Evolutionary conservation across 805 yeast genomes (phyloP).

Genomic region (Ogataea trehalophila): DNA sequence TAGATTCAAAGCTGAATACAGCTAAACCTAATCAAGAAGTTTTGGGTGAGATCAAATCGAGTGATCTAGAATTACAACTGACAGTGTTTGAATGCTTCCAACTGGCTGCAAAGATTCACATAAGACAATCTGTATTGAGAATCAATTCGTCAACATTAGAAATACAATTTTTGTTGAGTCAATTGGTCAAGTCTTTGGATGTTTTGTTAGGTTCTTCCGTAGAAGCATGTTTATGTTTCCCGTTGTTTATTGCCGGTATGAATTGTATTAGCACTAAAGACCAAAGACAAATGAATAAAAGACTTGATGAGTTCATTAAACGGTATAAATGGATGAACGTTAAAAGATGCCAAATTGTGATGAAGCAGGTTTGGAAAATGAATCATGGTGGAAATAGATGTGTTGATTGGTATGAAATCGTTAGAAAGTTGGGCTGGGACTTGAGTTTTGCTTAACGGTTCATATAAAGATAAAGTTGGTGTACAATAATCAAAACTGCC

Average conservation of each 20-base stretch:
- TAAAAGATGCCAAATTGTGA: constrained; percentile 38
- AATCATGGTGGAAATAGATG: constrained; percentile 51
- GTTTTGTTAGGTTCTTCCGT: constrained; percentile 59
- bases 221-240: constrained; percentile 71
- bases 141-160: constrained; percentile 60
- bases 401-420: constrained; percentile 70
- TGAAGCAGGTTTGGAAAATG: constrained; percentile 44
- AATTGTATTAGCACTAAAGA: constrained; percentile 52
- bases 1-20: constrained; percentile 46
- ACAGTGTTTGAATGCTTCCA: constrained; percentile 70
- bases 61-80: constrained; percentile 60
- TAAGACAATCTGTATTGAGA: constrained; percentile 59
- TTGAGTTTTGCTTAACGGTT: constrained; percentile 57
- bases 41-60: constrained; percentile 31
- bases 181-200: constrained; percentile 53
- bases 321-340: constrained; percentile 68
- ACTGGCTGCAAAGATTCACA: constrained; percentile 59
- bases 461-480: neutral
- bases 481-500: no score
- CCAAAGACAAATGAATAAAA: constrained; percentile 43
- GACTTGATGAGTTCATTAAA: constrained; percentile 52
- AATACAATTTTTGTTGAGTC: constrained; percentile 52
- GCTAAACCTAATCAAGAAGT: constrained; percentile 51
- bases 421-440: constrained; percentile 70
- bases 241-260: constrained; percentile 73